phyloP scores from a whole-genome alignment of 129 eudicot species.

The Kitagawia praeruptora region DNA sequence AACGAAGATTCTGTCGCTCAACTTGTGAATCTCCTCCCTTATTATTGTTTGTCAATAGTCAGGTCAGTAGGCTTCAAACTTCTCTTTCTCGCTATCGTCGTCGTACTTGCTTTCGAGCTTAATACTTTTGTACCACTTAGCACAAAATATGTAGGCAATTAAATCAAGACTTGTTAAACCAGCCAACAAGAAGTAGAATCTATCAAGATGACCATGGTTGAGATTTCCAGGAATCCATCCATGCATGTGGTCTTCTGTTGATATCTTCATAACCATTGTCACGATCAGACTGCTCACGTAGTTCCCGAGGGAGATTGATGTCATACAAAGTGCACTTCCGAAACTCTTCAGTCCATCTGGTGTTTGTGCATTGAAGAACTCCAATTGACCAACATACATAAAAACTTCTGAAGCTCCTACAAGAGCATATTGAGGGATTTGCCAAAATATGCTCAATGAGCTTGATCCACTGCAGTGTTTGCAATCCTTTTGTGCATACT shows the following conservation, averaged over 20 bases:
- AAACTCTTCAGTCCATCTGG: slow-evolving; percentile 86
- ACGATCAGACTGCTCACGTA: slow-evolving; percentile 69
- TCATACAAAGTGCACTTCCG: slow-evolving; percentile 75
- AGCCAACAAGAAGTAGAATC: slow-evolving; percentile 61
- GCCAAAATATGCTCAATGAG: slow-evolving; percentile 69
- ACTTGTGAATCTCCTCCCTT: background rate
- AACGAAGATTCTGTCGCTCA: background rate
- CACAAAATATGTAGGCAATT: slow-evolving; percentile 44
- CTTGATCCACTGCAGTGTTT: slow-evolving; percentile 34
- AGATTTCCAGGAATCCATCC: slow-evolving; percentile 90
- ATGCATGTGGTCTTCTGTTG: slow-evolving; percentile 44
- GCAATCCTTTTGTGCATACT: slow-evolving; percentile 33
- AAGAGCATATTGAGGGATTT: slow-evolving; percentile 73
- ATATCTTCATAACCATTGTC: slow-evolving; percentile 57
- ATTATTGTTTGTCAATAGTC: background rate
- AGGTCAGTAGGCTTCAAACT: slow-evolving; percentile 3
- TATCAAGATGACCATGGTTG: slow-evolving; percentile 66
- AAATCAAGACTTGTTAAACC: slow-evolving; percentile 57
- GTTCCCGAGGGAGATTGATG: slow-evolving; percentile 72
- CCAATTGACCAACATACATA: slow-evolving; percentile 79
- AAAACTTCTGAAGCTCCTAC: slow-evolving; percentile 74
- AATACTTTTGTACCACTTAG: slow-evolving; percentile 58
- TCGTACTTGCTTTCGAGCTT: slow-evolving; percentile 44
- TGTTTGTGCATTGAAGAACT: slow-evolving; percentile 72
- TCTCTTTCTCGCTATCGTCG: slow-evolving; percentile 15